Evolutionary conservation across 2,329 filamentous ascomycete species (phyloP), one percentile per base, ranked within the genome.

Genomic region (Colletotrichum magnum): DNA sequence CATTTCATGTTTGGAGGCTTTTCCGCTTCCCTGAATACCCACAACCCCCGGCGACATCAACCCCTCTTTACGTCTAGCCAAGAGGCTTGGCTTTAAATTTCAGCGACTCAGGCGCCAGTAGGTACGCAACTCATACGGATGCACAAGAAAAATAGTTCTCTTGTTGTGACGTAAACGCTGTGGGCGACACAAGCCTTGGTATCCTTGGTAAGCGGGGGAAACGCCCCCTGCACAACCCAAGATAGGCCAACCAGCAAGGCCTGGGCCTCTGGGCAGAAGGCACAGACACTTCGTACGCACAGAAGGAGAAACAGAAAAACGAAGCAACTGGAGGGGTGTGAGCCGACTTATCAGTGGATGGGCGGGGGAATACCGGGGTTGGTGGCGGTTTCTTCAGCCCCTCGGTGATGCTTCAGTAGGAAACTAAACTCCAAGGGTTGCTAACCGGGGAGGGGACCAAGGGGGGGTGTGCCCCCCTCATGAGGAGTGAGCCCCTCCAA

Each of bases 161-260:
- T 7, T 54, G 13, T 47, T 50, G 61, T 69, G 61, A 69, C 61
- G 66, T 69, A 69, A 51, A 65, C 41, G 28, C 7, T 53, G 43
- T 59, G 50, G 54, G 56, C 26, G 50, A 41, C n/a, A 45, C 41
- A 56, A n/a, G 61, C 10, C 56, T 57, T 69, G 62, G 62, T 60
- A 60, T 66, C 50, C 61, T 69, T 69, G 62, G 62, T 56, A 66
- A 66, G 56, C 61, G 66, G 56, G 61, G 54, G 56, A 59, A 50
- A 16, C 26, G 15, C 52, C 32, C 32, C 39, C 48, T n/a, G 16
- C 6, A 16, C 41, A 56, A 13, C 41, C 26, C 10, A 24, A 36
- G 16, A 47, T 60, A 16, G 48, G 18, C 47, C 56, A 56, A 50
- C 43, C 41, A 64, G 28, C 39, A 28, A 57, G 41, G 54, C 54